Evolutionary conservation across 768 basidiomycete species (phyloP).

Genomic region (Russula earlei): DNA sequence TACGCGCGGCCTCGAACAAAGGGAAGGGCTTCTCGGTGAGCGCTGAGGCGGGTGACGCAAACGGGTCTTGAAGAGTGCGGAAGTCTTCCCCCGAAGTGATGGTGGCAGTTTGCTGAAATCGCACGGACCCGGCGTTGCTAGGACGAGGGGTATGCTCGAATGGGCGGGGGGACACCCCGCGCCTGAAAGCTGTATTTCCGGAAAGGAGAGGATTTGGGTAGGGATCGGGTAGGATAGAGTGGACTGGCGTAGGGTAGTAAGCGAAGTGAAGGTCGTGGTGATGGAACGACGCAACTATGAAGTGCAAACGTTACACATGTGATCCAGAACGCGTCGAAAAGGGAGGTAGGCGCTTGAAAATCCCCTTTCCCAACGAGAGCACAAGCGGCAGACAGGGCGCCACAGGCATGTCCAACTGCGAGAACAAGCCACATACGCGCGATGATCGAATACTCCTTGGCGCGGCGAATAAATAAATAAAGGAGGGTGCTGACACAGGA

Average conservation of each 20-base stretch:
- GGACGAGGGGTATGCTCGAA: slow-evolving; percentile 1
- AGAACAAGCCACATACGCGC: slow-evolving; percentile 13
- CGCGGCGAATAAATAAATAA: slow-evolving; percentile 7
- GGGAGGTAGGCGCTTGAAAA: slow-evolving; percentile 14
- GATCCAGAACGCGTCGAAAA: slow-evolving; percentile 11
- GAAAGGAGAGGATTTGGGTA: neutral
- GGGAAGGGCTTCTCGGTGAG: slow-evolving; percentile 10
- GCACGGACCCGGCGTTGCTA: neutral
- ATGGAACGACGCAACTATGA: slow-evolving; percentile 7
- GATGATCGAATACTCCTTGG: slow-evolving; percentile 8
- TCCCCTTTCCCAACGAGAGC: slow-evolving; percentile 16
- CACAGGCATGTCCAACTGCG: slow-evolving; percentile 11
- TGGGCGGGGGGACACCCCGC: neutral
- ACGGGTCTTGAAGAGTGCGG: slow-evolving; percentile 11
- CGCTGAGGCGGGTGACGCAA: slow-evolving; percentile 10
- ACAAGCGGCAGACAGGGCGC: slow-evolving; percentile 1
- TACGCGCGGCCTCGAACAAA: slow-evolving; percentile 7
- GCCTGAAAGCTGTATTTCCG: neutral
- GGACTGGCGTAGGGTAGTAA: slow-evolving; percentile 5
- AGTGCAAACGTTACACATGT: slow-evolving; percentile 12
- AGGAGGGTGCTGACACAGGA: slow-evolving; percentile 10
- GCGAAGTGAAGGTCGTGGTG: neutral
- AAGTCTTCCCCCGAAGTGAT: slow-evolving; percentile 9
- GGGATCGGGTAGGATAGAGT: slow-evolving; percentile 9
- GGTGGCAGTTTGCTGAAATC: neutral